Percentiles rank a stretch among this genome's conserved stretches.
phyloP scores from a whole-genome alignment of 768 basidiomycete species.

The Leccinum incarnatum region DNA sequence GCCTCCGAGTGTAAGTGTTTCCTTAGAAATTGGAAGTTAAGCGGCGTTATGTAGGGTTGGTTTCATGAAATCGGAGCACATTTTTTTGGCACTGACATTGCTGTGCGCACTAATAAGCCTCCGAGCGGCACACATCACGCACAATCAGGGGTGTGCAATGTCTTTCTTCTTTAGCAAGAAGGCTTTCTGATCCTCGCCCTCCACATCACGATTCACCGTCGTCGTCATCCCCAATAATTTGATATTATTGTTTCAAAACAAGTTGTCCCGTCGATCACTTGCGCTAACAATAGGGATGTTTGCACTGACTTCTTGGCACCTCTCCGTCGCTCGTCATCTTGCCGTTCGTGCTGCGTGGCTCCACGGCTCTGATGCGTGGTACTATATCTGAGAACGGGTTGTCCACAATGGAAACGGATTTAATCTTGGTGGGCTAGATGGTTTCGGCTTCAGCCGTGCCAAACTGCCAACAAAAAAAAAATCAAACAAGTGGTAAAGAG shows the following conservation, averaged over 20 bases:
- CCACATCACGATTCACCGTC: conserved; percentile 50
- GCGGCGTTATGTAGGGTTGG: no score
- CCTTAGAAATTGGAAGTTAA: no score
- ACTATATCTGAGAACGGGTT: conserved; percentile 96
- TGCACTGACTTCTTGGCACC: conserved; percentile 82
- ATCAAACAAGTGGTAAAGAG: no score
- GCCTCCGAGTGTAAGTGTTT: no score
- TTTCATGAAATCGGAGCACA: neutral
- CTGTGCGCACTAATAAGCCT: neutral
- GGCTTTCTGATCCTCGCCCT: conserved; percentile 53
- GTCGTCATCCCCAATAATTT: conserved; percentile 49
- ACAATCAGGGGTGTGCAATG: conserved; percentile 81
- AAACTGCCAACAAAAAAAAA: no score
- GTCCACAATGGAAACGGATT: conserved; percentile 77
- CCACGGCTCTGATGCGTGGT: conserved; percentile 89
- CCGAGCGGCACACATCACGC: conserved; percentile 29
- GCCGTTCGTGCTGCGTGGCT: conserved; percentile 71
- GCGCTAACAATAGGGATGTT: neutral
- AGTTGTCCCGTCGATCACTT: neutral
- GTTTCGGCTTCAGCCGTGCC: neutral
- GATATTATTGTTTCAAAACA: conserved; percentile 59
- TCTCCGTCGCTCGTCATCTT: conserved; percentile 65
- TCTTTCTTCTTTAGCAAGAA: conserved; percentile 70
- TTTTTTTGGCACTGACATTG: conserved; percentile 12
- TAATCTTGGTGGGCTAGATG: conserved; percentile 86